Evolutionary conservation across 768 basidiomycete genomes (phyloP).

Genomic region (Leccinum imitatum): DNA sequence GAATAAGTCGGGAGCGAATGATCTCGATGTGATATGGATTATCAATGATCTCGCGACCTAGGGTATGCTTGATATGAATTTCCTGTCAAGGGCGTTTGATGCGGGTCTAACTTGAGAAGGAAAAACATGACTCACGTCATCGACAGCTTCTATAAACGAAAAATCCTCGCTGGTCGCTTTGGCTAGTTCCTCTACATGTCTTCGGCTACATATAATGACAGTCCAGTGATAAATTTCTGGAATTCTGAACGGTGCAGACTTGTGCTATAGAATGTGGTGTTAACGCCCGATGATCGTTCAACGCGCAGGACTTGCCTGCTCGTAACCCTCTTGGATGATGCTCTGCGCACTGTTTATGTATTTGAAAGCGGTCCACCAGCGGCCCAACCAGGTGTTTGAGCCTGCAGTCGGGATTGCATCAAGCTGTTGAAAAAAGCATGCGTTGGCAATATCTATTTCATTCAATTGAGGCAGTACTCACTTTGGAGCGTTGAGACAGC

Average conservation of each 20-base stretch:
- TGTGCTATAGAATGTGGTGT: conserved; percentile 20
- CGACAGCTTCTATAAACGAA: conserved; percentile 30
- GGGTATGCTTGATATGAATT: conserved; percentile 36
- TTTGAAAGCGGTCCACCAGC: conserved; percentile 24
- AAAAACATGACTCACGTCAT: conserved; percentile 29
- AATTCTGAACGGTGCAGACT: conserved; percentile 33
- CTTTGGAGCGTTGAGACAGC: conserved; percentile 4
- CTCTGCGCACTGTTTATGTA: conserved; percentile 14
- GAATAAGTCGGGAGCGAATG: conserved; percentile 31
- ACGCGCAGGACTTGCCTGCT: conserved; percentile 19
- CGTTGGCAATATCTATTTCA: not conserved
- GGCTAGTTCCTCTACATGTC: conserved; percentile 39
- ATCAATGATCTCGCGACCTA: conserved; percentile 31
- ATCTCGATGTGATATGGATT: conserved; percentile 24
- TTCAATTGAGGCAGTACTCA: not conserved
- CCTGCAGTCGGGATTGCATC: conserved; percentile 33
- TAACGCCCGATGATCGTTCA: not conserved
- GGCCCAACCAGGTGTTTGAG: conserved; percentile 24
- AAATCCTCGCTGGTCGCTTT: conserved; percentile 39
- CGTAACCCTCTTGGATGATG: conserved; percentile 34
- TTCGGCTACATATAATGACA: conserved; percentile 34
- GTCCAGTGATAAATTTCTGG: conserved; percentile 35
- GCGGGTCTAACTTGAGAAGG: no score
- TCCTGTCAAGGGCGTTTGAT: conserved; percentile 24
- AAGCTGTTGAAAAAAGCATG: conserved; percentile 13